phyloP scores from a whole-genome alignment of 306 rosid genomes.

The Quercus mongolica region DNA sequence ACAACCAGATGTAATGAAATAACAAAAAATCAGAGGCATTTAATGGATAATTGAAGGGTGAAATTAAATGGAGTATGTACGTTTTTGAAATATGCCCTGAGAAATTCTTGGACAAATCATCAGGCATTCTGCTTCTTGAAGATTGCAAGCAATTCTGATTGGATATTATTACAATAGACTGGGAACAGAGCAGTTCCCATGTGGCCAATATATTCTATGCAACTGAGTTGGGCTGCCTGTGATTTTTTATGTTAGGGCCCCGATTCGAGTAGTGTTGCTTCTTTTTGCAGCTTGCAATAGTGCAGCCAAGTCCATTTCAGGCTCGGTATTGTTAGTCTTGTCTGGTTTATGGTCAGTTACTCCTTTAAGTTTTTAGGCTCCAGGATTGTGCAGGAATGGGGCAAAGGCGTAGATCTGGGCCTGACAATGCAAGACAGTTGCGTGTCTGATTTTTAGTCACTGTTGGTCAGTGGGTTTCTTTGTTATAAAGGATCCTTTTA shows the following conservation, averaged over 20 bases:
- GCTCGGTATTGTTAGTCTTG: not conserved
- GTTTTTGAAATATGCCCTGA: not conserved
- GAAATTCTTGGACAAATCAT: not conserved
- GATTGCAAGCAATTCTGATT: not conserved
- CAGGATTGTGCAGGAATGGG: not conserved
- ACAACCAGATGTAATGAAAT: not conserved
- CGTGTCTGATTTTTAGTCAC: not conserved
- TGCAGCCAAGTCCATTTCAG: not conserved
- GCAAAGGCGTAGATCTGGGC: not conserved
- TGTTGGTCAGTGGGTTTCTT: not conserved
- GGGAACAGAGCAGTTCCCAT: not conserved
- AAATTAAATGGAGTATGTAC: not conserved
- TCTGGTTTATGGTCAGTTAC: not conserved
- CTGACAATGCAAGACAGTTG: not conserved
- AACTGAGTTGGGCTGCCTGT: not conserved
- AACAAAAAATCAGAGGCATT: not conserved
- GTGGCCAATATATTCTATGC: not conserved
- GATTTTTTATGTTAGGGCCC: not conserved
- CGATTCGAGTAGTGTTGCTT: not conserved
- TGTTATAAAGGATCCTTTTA: not conserved
- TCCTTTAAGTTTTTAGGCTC: not conserved
- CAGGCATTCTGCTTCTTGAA: not conserved
- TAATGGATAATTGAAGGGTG: not conserved
- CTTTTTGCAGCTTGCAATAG: not conserved
- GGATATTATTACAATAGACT: not conserved